Base-by-base conservation (phyloP, 2,329 filamentous ascomycete species). In the Cadophora malorum region DNA sequence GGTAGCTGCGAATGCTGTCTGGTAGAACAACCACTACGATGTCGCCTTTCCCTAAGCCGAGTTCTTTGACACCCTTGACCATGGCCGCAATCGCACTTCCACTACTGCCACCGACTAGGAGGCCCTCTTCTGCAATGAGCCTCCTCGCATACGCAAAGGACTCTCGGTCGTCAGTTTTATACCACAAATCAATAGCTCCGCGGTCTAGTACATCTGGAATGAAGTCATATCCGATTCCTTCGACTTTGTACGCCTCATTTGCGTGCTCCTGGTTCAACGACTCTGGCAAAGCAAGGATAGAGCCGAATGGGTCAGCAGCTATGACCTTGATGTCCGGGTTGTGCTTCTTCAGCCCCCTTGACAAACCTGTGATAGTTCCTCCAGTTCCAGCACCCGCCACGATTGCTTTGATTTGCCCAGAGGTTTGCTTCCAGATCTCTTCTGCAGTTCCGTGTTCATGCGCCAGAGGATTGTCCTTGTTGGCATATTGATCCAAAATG, bases 171-270 rank as follows among this genome's bases (percentile, higher is more conserved):
- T 95, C 92, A 3, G 96, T 99, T 88, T 99, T 99, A 84, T 97
- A 98, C 96, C 96, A 99, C 78, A 91, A 91, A 79, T 97, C 92
- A 35, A 99, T 92, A 5, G 87, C 79, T 33, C 89, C 81, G 76
- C 91, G 93, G 73, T 96, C 90, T 65, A 99, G 84, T 5, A 99
- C 96, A 28, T 98, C 93, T 7, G 96, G 96, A 68, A 99, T 91
- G 79, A 99, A 99, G 79, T 99, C 96, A 79, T 99, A 99, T 23
- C 96, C 96, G 76, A 99, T 99, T 53, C 96, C 96, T 82, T 99
- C 96, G 0, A 99, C 96, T 83, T 99, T 98, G 84, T 99, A 99
- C 0, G 90, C 84, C 79, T 93, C 89, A 77, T 97, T 95, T 69
- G 87, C 86, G 77, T 90, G 88, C 71, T 92, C 90, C 59, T 92